These are phyloP conservation scores for Hemisphaericaspora xylofermentans DNA, from an alignment of 1,139 yeast species.

Conservation along the genomic window DNA sequence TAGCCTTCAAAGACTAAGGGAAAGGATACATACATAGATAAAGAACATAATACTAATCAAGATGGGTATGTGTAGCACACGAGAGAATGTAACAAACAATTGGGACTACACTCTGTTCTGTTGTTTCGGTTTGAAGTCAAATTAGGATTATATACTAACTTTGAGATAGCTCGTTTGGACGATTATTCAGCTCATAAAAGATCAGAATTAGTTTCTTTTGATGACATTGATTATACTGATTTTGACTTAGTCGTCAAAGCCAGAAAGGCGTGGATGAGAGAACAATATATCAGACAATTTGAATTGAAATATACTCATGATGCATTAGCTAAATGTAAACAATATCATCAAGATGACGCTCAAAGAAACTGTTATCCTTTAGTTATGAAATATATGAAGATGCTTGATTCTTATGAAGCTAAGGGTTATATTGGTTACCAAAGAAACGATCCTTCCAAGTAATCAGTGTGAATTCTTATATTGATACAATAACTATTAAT, in stretches of 20 bases:
- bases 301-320: slow-evolving; percentile 69
- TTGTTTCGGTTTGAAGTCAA: neutral
- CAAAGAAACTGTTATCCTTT: slow-evolving; percentile 60
- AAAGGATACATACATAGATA: neutral
- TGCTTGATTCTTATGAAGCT: slow-evolving; percentile 67
- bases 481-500: neutral
- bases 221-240: slow-evolving; percentile 76
- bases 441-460: slow-evolving; percentile 81
- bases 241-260: slow-evolving; percentile 65
- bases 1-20: too few species aligned
- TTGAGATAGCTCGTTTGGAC: slow-evolving; percentile 27
- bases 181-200: slow-evolving; percentile 54
- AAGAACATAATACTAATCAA: slow-evolving; percentile 4
- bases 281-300: slow-evolving; percentile 74
- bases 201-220: slow-evolving; percentile 79
- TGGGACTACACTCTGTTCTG: neutral
- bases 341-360: slow-evolving; percentile 76
- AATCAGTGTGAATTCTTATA: slow-evolving; percentile 13
- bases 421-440: slow-evolving; percentile 80
- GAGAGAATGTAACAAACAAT: neutral
- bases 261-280: slow-evolving; percentile 74
- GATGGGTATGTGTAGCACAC: slow-evolving; percentile 20
- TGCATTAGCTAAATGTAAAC: slow-evolving; percentile 74
- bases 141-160: neutral
- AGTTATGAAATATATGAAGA: slow-evolving; percentile 74